These are phyloP conservation scores for Plasmodium ovale DNA, from an alignment of 169 alveolate genomes.

Conservation along the genomic window DNA sequence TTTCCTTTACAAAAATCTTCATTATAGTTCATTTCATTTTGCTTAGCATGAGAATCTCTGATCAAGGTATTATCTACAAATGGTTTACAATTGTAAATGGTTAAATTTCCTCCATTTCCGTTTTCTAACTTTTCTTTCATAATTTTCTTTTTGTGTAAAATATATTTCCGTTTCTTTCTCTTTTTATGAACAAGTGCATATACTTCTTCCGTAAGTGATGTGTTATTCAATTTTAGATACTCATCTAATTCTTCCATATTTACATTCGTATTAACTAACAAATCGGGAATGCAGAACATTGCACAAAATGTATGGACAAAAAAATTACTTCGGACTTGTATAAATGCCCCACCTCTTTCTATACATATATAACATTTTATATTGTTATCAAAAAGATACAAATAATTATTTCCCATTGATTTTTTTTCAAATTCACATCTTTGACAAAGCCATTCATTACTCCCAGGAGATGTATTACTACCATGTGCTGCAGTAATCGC, in stretches of 20 bases:
- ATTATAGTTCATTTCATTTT: too few species aligned
- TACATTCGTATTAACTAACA: constrained; percentile 44
- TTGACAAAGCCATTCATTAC: constrained; percentile 74
- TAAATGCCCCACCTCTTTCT: constrained; percentile 76
- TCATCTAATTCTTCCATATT: constrained; percentile 36
- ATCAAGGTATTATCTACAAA: background rate
- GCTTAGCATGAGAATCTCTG: background rate
- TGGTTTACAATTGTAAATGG: too few species aligned
- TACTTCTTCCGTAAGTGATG: constrained; percentile 23
- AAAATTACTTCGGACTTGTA: constrained; percentile 19
- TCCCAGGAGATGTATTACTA: background rate
- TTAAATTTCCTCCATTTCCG: background rate
- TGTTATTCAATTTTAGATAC: constrained; percentile 27
- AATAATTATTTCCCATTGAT: constrained; percentile 45
- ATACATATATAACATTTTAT: constrained; percentile 67
- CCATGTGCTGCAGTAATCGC: background rate
- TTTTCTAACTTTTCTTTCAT: background rate
- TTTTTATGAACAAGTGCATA: constrained; percentile 5
- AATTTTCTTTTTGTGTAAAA: constrained; percentile 3
- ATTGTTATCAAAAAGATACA: constrained; percentile 45
- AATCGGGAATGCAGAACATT: constrained; percentile 62
- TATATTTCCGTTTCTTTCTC: background rate
- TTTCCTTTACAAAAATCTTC: too few species aligned
- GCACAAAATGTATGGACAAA: constrained; percentile 73
- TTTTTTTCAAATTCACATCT: constrained; percentile 73